These are phyloP conservation scores for Acacia acuminata DNA, from an alignment of 306 rosid species.

Conservation along the genomic window DNA sequence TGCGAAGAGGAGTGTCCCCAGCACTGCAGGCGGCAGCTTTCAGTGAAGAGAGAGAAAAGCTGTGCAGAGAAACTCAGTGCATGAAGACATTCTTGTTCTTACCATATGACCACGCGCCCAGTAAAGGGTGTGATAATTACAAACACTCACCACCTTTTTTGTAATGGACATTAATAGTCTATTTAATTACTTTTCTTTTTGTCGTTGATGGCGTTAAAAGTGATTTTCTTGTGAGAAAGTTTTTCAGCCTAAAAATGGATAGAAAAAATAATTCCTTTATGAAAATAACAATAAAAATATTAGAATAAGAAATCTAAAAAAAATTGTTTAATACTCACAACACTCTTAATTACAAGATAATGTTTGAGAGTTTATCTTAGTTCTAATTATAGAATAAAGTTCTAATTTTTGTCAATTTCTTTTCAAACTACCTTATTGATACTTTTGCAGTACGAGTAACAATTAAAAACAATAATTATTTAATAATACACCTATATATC, in stretches of 20 bases:
- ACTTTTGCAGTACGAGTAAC: too few species aligned
- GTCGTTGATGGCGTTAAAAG: background rate
- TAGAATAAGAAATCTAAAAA: background rate
- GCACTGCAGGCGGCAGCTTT: constrained; percentile 49
- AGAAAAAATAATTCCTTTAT: background rate
- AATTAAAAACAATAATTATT: too few species aligned
- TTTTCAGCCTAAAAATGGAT: background rate
- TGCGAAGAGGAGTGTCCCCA: constrained; percentile 46
- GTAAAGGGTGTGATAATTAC: background rate
- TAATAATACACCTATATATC: too few species aligned
- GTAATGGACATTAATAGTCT: background rate
- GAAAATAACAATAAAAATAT: background rate
- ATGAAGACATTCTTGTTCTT: constrained; percentile 28
- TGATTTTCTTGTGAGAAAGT: background rate
- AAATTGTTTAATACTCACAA: too few species aligned
- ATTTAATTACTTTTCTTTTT: background rate
- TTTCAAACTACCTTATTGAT: too few species aligned
- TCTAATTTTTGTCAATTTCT: too few species aligned
- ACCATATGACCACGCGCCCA: constrained; percentile 29
- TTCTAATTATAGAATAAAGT: too few species aligned
- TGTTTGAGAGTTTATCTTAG: too few species aligned
- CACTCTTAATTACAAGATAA: too few species aligned
- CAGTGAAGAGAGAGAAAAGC: constrained; percentile 38
- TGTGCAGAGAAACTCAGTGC: constrained; percentile 1
- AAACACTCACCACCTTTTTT: background rate